These are phyloP conservation scores for Hypoxylon fragiforme DNA, from an alignment of 495 filamentous ascomycete species.

Conservation along the genomic window DNA sequence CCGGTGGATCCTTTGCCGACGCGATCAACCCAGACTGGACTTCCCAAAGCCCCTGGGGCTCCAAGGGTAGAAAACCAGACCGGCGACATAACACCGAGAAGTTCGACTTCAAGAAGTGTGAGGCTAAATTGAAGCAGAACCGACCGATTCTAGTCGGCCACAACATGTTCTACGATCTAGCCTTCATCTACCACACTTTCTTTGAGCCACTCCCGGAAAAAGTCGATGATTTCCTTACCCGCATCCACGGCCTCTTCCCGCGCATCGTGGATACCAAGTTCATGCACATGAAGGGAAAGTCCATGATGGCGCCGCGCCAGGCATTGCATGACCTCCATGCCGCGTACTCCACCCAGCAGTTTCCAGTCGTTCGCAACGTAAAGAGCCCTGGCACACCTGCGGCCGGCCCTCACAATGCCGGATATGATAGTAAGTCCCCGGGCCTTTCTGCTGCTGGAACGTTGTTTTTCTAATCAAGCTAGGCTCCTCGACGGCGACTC, in stretches of 20 bases:
- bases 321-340: slow-evolving; percentile 46
- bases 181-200: slow-evolving; percentile 72
- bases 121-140: slow-evolving; percentile 47
- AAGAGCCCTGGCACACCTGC: background rate
- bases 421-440: slow-evolving; percentile 63
- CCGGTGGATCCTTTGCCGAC: slow-evolving; percentile 55
- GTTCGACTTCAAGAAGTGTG: slow-evolving; percentile 31
- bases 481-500: slow-evolving; percentile 63
- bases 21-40: slow-evolving; percentile 52
- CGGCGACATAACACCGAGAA: slow-evolving; percentile 29
- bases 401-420: slow-evolving; percentile 64
- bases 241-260: slow-evolving; percentile 64
- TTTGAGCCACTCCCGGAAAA: slow-evolving; percentile 65
- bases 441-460: background rate
- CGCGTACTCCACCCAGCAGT: background rate
- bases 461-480: background rate
- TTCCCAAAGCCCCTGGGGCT: slow-evolving; percentile 13
- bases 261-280: slow-evolving; percentile 78
- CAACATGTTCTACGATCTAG: slow-evolving; percentile 75
- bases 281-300: slow-evolving; percentile 60
- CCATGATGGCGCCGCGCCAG: slow-evolving; percentile 45
- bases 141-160: slow-evolving; percentile 69
- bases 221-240: slow-evolving; percentile 61
- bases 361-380: slow-evolving; percentile 8
- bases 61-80: slow-evolving; percentile 6